Evolutionary conservation across 805 yeast species (phyloP), one percentile per base, ranked within the genome.

Genomic region (Metschnikowia hibisci): DNA sequence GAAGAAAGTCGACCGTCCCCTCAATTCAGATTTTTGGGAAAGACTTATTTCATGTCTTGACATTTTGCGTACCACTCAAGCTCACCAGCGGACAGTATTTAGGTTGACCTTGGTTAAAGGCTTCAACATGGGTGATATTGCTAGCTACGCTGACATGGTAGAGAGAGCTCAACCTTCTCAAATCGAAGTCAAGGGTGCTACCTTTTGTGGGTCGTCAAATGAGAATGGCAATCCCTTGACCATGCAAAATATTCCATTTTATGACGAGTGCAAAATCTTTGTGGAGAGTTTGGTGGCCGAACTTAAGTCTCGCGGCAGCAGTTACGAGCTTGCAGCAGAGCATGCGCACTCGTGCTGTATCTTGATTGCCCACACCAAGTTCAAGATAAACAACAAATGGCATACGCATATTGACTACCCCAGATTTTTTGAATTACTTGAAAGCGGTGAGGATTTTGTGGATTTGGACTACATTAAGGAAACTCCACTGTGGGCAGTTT

Each of bases 291-390:
- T 89, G 50, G 77, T 78, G 34, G 66, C 67, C 10, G 88, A 82
- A 53, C 72, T 89, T 45, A 70, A 77, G 41, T 62, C 70, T 10
- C 76, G 95, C 53, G 89, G 89, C 1, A 69, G 84, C 25, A 74
- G 73, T 22, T 89, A 90, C 57, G 95, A 81, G 36, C 71, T 89
- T 45, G 96, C 96, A 9, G 95, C 96, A 0, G 96, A 90, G 62
- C 97, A 89, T 62, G 95, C 96, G 0, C 97, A 89, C 61, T 84
- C 95, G 2, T 90, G 96, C 66, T 90, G 96, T 68, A 84, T 90
- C 14, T 70, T 89, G 51, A 78, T 90, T 54, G 96, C 95, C 0
- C 84, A 83, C 51, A 71, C 70, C 31, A 79, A 81, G 55, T 89
- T 88, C 71, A 71, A 78, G 49, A 80, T 81, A 45, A 64, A 84